Evolutionary conservation across 2,329 filamentous ascomycete genomes (phyloP), one percentile per base, ranked within the genome.

Genomic region (Curvularia verruculosa): DNA sequence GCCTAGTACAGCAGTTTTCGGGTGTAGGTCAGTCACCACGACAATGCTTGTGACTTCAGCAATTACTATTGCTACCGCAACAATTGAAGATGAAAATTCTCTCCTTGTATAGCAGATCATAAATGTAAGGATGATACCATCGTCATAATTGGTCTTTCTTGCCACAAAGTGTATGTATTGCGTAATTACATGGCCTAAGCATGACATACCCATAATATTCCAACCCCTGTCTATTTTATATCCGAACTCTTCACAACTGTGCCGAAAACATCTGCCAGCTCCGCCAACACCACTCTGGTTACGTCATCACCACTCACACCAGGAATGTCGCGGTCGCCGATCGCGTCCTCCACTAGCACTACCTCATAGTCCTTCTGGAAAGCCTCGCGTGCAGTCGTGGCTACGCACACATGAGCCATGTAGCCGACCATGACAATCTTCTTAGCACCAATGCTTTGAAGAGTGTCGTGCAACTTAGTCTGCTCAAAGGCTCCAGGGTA

Each of bases 261-360:
- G 0, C 80, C 87, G 73, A 89, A 88, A 1, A 79, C 83, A 80
- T 90, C 87, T 0, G 67, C 84, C 68, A 90, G 75, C 73, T 89
- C 87, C 5, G 79, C 78, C 63, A 90, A 72, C 3, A 63, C 65
- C 51, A 73, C 74, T 41, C 78, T 78, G 8, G 78, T 82, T 21
- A 89, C 68, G 53, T 87, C 81, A 10, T 81, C 80, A 0, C 83
- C 86, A 5, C 78, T 77, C 0, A 82, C 83, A 1, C 87, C 87
- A 0, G 87, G 87, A 43, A 90, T 88, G 69, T 89, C 81, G 8
- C 88, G 75, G 71, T 89, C 87, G 0, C 88, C 87, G 36, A 90
- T 82, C 0, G 80, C 86, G 69, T 89, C 88, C 64, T 83, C 79
- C 0, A 81, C 84, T 21, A 90, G 69, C 1, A 89, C 53, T 23